Evolutionary conservation across 2,329 filamentous ascomycete species (phyloP), one percentile per base, ranked within the genome.

Genomic region (Trichothecium roseum): DNA sequence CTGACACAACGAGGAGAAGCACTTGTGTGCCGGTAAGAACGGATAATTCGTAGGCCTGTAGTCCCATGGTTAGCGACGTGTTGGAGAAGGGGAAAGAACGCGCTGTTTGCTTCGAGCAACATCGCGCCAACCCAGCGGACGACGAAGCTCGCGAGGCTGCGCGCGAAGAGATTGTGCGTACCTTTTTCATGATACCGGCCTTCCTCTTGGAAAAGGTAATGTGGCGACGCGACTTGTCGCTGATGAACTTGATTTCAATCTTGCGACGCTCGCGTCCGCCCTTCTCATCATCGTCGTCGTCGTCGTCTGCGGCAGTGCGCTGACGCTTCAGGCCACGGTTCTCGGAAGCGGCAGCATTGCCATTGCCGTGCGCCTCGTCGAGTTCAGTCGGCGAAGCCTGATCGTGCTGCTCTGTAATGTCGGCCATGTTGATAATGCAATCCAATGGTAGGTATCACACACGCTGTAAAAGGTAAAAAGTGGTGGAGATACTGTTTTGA

Each of bases 161-260:
- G 18, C 10, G 33, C 14, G 15, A 28, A 9, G 18, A 9, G 6
- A 28, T 30, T 7, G 24, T 8, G 71, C 79, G 49, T 60, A 95
- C 91, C 87, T 96, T 96, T 75, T 98, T 96, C 91, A 98, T 96
- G 64, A 98, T 96, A 52, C 91, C 91, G 38, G 91, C 91, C 72
- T 98, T 98, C 62, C 91, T 86, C 79, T 98, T 98, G 50, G 89
- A 96, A 63, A 98, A 96, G 54, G 91, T 96, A 60, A 96, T 98
- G 70, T 98, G 91, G 44, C 91, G 84, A 67, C 91, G 87, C 67
- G 89, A 96, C 72, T 98, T 98, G 68, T 98, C 91, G 64, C 88
- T 89, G 63, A 98, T 98, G 69, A 98, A 98, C 75, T 98, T 98
- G 69, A 98, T 98, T 66, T 98, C 91, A 54, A 98, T 98, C 82